Evolutionary conservation across 805 yeast species (phyloP).

Genomic region (Candida boleticola): DNA sequence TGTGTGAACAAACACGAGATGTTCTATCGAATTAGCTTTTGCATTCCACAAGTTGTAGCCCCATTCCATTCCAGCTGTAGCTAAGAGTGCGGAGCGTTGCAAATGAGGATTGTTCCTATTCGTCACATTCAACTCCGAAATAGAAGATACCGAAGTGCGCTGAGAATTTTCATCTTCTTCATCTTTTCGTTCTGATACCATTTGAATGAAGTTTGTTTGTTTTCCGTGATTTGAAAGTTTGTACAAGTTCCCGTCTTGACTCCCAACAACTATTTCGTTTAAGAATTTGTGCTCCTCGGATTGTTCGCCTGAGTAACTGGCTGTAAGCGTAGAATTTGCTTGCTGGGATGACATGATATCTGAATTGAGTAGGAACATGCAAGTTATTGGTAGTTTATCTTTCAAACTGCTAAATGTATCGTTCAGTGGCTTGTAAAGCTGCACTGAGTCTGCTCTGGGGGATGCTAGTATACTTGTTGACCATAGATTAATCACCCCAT

Average conservation of each 20-base stretch:
- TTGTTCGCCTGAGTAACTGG: background rate
- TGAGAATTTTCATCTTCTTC: too few species aligned
- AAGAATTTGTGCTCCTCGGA: conserved; percentile 14
- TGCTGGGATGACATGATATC: background rate
- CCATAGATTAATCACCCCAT: conserved; percentile 33
- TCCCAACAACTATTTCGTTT: conserved; percentile 17
- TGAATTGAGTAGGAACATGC: background rate
- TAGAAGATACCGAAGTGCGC: background rate
- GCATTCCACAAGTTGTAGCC: conserved; percentile 3
- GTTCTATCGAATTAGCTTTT: background rate
- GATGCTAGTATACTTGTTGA: conserved; percentile 30
- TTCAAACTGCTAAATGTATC: background rate
- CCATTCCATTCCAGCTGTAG: conserved; percentile 2
- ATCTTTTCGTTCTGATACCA: background rate
- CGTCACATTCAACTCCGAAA: background rate
- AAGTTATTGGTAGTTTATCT: background rate
- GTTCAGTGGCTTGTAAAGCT: conserved; percentile 8
- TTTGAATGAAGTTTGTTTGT: background rate
- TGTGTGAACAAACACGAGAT: background rate
- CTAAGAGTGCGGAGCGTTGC: background rate
- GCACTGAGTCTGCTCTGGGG: conserved; percentile 21
- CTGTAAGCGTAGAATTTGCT: background rate
- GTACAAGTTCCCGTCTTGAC: conserved; percentile 18
- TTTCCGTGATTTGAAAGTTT: conserved; percentile 9
- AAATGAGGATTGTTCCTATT: background rate